Conservation (phyloP, 2,329 filamentous ascomycete species). For the Hypoxylon sp. region DNA sequence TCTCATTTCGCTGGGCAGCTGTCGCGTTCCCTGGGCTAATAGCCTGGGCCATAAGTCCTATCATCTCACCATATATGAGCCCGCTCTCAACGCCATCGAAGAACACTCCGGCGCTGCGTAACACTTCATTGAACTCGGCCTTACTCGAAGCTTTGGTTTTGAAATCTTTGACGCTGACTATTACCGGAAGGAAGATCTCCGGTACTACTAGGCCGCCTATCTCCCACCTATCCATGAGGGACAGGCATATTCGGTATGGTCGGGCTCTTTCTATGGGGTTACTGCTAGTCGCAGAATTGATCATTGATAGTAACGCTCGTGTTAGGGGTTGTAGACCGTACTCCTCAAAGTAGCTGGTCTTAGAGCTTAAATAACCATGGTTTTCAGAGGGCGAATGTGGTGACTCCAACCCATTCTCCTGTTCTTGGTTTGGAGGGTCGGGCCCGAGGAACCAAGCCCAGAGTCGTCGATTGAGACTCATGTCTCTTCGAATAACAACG, state of each 20-base stretch:
- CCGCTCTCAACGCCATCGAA: slow-evolving; percentile 97
- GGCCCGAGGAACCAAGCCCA: slow-evolving; percentile 97
- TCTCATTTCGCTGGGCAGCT: slow-evolving; percentile 68
- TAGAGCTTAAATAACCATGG: slow-evolving; percentile 66
- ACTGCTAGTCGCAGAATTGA: slow-evolving; percentile 67
- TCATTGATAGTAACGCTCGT: slow-evolving; percentile 82
- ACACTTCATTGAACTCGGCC: slow-evolving; percentile 84
- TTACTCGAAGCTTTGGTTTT: slow-evolving; percentile 75
- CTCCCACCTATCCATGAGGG: slow-evolving; percentile 98
- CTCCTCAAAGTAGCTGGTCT: slow-evolving; percentile 85
- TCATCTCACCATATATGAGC: slow-evolving; percentile 89
- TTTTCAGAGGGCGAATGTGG: slow-evolving; percentile 61
- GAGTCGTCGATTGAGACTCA: slow-evolving; percentile 95
- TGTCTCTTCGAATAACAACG: slow-evolving; percentile 90
- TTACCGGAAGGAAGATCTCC: slow-evolving; percentile 87
- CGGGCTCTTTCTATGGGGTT: slow-evolving; percentile 79
- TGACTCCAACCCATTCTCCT: slow-evolving; percentile 64
- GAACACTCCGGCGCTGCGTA: slow-evolving; percentile 94
- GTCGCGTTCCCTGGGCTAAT: slow-evolving; percentile 64
- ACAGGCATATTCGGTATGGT: slow-evolving; percentile 92
- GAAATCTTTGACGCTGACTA: slow-evolving; percentile 84
- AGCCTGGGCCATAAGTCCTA: slow-evolving; percentile 76
- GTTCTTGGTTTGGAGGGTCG: slow-evolving; percentile 67
- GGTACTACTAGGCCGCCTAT: slow-evolving; percentile 92
- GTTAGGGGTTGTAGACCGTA: slow-evolving; percentile 83